Evolutionary conservation across 2,329 filamentous ascomycete species (phyloP).

Genomic region (Nigrospora osmanthi): DNA sequence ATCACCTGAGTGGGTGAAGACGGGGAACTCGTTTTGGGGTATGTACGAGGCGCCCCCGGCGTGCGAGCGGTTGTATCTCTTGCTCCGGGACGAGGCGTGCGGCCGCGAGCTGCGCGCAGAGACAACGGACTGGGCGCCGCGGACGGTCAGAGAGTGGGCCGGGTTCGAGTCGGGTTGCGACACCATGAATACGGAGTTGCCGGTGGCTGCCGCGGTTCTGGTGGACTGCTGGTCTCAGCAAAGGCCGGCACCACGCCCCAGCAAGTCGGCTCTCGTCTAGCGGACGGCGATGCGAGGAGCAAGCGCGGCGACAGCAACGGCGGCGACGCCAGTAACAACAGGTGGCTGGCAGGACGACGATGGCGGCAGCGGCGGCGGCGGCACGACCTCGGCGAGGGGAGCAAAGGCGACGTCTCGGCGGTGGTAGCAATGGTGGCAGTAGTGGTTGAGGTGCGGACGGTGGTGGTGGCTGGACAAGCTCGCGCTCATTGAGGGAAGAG

Average conservation of each 20-base stretch:
- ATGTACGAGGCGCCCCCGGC: constrained; percentile 62
- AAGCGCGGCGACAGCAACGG: background rate
- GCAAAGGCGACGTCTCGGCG: too few species aligned
- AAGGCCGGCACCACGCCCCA: too few species aligned
- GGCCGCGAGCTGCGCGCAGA: constrained; percentile 54
- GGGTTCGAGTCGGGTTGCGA: constrained; percentile 48
- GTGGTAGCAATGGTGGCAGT: too few species aligned
- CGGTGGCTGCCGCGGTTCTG: too few species aligned
- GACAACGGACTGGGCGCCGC: constrained; percentile 54
- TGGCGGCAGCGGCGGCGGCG: too few species aligned
- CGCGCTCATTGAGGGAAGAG: too few species aligned
- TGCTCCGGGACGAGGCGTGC: constrained; percentile 39
- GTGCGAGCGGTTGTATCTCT: constrained; percentile 76
- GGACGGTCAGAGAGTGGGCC: constrained; percentile 44
- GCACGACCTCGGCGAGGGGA: too few species aligned
- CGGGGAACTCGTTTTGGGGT: constrained; percentile 83
- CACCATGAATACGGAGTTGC: constrained; percentile 42
- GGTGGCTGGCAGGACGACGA: too few species aligned
- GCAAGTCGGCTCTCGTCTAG: background rate
- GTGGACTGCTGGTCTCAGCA: too few species aligned
- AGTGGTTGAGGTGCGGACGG: too few species aligned
- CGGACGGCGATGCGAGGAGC: background rate
- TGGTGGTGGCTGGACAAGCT: too few species aligned
- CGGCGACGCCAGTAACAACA: background rate
- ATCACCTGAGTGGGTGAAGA: constrained; percentile 85